A percentile compares a stretch with the other conserved stretches of the same genome.
phyloP scores from a whole-genome alignment of 169 alveolate genomes.

The Eimeria necatrix region DNA sequence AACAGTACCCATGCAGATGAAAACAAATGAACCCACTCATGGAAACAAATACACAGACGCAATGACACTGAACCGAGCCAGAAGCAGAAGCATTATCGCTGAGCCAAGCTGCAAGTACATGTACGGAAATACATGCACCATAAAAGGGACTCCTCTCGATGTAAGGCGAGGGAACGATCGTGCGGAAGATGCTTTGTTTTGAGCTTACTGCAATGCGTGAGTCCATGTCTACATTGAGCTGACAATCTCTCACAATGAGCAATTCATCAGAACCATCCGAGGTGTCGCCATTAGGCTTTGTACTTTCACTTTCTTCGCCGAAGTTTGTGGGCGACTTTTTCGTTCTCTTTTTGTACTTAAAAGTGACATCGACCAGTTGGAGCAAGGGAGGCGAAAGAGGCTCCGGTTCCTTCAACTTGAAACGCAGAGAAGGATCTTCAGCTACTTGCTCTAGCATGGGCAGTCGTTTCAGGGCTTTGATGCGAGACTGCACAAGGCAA shows the following conservation, averaged over 20 bases:
- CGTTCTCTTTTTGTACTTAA: conserved; percentile 81
- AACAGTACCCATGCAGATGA: no score
- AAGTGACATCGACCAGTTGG: conserved; percentile 81
- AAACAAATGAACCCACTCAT: no score
- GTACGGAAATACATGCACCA: not conserved
- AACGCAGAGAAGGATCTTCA: conserved; percentile 97
- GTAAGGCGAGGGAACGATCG: no score
- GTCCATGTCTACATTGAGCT: conserved; percentile 85
- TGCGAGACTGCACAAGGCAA: conserved; percentile 96
- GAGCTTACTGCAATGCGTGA: conserved; percentile 81
- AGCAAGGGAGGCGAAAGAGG: conserved; percentile 78
- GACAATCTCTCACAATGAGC: conserved; percentile 83
- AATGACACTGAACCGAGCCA: no score
- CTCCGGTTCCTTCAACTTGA: conserved; percentile 94
- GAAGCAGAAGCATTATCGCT: no score
- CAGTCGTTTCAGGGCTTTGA: conserved; percentile 95
- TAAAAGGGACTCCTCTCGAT: no score
- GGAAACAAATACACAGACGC: no score
- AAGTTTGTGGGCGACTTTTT: not conserved
- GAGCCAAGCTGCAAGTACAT: not conserved
- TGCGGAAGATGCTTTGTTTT: not conserved
- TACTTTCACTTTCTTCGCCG: not conserved
- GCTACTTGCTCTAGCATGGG: conserved; percentile 96
- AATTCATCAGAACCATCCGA: conserved; percentile 30
- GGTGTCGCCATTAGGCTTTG: not conserved